Evolutionary conservation across 805 yeast genomes (phyloP), one percentile per base, ranked within the genome.

Genomic region (Candida succiphila): DNA sequence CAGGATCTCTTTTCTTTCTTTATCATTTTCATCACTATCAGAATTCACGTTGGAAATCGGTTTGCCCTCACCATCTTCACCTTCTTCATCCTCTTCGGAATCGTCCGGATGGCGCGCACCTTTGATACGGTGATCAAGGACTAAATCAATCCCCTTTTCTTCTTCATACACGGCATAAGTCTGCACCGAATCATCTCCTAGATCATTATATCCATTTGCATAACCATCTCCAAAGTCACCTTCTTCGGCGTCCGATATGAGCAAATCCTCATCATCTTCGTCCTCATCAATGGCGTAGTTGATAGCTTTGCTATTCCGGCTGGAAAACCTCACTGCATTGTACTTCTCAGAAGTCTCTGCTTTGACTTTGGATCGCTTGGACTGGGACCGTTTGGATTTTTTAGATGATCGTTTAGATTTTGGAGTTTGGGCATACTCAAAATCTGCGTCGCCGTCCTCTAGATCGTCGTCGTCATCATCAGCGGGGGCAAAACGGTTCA

Each of bases 201-300:
- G 44, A 13, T 42, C 43, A 8, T 38, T 42, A 30, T 20, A 20
- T 16, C 23, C 32, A 24, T 23, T 17, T 12, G 40, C 43, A 20
- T 49, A 45, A 13, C 34, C 41, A 20, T 48, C 42, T 15, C 40
- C 49, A 20, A 40, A 35, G 19, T 53, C 61, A 3, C 45, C 48
- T 17, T 50, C 63, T 5, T 48, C 54, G n/a, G 55, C 76, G 32
- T 65, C 56, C 37, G 62, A 77, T 29, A 72, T 51, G 28, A 74
- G 58, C 38, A 67, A 76, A 33, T 54, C 58, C 22, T 73, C 82
- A 36, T 72, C 78, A 31, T 71, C 70, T 32, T 71, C 70, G 7
- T 75, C 81, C 23, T 69, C 69, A 39, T 84, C 94, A 19, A 82
- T 73, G 26, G 71, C 75, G 51, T 88, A 88, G 52, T 85, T 86